phyloP scores from a whole-genome alignment of 352 stramenopile species.

The Globisporangium iwayamae region DNA sequence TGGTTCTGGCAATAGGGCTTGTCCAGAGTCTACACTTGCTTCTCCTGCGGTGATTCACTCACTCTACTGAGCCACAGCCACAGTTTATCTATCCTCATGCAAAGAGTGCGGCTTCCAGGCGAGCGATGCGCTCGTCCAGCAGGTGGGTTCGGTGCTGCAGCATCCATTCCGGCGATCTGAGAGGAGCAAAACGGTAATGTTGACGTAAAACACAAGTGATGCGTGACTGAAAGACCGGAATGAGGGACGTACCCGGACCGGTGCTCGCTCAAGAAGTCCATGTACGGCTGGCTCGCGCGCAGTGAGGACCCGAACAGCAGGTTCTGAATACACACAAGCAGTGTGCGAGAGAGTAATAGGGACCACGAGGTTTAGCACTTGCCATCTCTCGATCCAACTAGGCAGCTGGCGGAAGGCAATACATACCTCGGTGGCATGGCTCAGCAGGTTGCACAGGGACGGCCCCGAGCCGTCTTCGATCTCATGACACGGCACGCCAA shows the following conservation, averaged over 20 bases:
- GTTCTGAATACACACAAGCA: conserved; percentile 22
- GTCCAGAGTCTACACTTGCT: no score
- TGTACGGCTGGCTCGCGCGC: conserved; percentile 43
- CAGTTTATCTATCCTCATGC: conserved; percentile 9
- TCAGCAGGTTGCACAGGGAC: conserved; percentile 58
- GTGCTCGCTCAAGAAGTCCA: conserved; percentile 50
- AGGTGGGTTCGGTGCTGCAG: conserved; percentile 29
- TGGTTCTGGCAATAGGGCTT: no score
- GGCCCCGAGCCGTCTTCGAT: conserved; percentile 52
- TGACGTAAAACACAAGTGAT: conserved; percentile 1
- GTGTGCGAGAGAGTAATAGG: no score
- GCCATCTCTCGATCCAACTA: no score
- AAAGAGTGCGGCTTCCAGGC: conserved; percentile 38
- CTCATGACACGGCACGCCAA: conserved; percentile 46
- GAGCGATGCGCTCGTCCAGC: conserved; percentile 39
- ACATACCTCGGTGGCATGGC: conserved; percentile 52
- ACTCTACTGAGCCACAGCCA: no score
- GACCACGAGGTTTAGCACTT: no score
- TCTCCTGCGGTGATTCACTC: no score
- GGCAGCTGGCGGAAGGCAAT: no score
- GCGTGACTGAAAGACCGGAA: background rate
- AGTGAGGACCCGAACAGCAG: conserved; percentile 46
- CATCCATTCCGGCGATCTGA: conserved; percentile 50
- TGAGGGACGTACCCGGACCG: conserved; percentile 32
- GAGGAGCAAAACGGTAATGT: background rate